phyloP scores from a whole-genome alignment of 2,329 filamentous ascomycete genomes.

The Penicillium aurantiogriseum region DNA sequence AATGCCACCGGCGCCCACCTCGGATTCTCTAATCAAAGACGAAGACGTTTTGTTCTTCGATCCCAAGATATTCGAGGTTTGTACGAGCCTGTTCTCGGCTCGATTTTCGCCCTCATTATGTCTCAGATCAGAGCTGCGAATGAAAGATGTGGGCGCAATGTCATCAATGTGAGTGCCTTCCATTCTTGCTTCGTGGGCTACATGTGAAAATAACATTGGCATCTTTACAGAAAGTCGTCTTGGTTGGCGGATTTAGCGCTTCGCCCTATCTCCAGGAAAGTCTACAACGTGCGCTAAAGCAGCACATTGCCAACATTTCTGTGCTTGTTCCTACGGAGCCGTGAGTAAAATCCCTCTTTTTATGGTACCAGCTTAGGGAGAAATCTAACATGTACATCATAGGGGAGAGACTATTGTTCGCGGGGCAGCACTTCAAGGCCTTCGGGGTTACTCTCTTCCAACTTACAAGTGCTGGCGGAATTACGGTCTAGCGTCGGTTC shows the following conservation, averaged over 20 bases:
- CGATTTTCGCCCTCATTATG: not conserved
- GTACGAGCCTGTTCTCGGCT: not conserved
- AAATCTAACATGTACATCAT: not conserved
- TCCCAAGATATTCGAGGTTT: not conserved
- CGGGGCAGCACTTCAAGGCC: not conserved
- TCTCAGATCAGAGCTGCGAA: not conserved
- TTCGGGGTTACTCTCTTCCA: not conserved
- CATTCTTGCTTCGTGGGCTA: not conserved
- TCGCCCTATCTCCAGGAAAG: not conserved
- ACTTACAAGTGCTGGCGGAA: not conserved
- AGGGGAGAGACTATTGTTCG: not conserved
- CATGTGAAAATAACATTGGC: not conserved
- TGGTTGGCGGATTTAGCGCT: not conserved
- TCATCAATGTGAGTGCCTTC: not conserved
- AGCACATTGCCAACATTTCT: not conserved
- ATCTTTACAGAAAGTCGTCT: not conserved
- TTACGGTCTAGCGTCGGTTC: not conserved
- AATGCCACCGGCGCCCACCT: not conserved
- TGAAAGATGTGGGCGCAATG: not conserved
- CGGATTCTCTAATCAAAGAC: not conserved
- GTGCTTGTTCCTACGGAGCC: not conserved
- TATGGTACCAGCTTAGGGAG: not conserved
- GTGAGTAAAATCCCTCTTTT: not conserved
- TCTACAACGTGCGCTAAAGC: not conserved
- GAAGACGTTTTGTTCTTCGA: not conserved